Evolutionary conservation across 768 basidiomycete genomes (phyloP).

Genomic region (Coprinellus aureogranulatus): DNA sequence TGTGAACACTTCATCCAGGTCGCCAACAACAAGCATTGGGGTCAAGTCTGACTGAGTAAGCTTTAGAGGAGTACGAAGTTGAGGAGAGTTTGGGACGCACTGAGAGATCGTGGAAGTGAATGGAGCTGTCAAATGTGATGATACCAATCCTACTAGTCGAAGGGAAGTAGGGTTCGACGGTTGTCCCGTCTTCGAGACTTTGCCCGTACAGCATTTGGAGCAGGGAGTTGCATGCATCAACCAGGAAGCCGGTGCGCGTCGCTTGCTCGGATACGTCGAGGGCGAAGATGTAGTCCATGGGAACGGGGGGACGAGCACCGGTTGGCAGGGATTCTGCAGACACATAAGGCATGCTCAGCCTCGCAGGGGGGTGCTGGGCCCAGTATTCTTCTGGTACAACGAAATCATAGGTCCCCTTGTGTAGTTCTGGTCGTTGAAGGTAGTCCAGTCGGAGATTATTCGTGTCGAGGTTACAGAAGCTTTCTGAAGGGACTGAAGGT

Average conservation of each 20-base stretch:
- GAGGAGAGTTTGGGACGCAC: slow-evolving; percentile 48
- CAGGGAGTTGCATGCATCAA: slow-evolving; percentile 62
- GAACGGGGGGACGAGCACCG: slow-evolving; percentile 52
- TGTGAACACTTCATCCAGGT: slow-evolving; percentile 89
- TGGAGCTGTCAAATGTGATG: slow-evolving; percentile 71
- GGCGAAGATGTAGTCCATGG: slow-evolving; percentile 80
- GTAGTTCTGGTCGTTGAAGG: slow-evolving; percentile 78
- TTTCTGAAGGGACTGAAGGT: slow-evolving; percentile 66
- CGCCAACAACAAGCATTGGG: slow-evolving; percentile 77
- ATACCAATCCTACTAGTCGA: slow-evolving; percentile 63
- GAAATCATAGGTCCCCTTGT: slow-evolving; percentile 90
- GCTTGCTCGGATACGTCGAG: slow-evolving; percentile 80
- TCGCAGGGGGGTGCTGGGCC: slow-evolving; percentile 65
- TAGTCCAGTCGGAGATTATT: slow-evolving; percentile 80
- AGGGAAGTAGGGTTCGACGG: slow-evolving; percentile 51
- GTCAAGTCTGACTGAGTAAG: slow-evolving; percentile 47
- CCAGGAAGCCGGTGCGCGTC: slow-evolving; percentile 66
- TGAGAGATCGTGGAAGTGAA: slow-evolving; percentile 89
- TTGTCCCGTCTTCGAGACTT: slow-evolving; percentile 36
- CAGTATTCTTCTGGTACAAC: slow-evolving; percentile 81
- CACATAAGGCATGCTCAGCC: slow-evolving; percentile 52
- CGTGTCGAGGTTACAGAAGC: slow-evolving; percentile 81
- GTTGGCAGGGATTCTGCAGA: slow-evolving; percentile 46
- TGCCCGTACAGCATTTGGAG: slow-evolving; percentile 64
- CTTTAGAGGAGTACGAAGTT: slow-evolving; percentile 19